phyloP scores from a whole-genome alignment of 2,329 filamentous ascomycete species.

The Alternaria arborescens region DNA sequence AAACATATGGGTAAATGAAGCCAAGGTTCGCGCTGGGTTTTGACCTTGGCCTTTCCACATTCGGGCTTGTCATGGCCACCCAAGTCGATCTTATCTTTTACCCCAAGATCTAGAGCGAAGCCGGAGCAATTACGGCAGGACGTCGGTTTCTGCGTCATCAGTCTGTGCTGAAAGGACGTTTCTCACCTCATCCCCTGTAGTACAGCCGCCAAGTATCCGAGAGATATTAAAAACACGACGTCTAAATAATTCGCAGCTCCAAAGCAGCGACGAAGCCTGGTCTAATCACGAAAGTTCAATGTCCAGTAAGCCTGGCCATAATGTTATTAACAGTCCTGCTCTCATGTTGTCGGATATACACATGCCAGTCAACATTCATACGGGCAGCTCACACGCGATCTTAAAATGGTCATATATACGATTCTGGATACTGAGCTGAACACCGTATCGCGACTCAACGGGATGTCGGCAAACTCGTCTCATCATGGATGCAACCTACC shows the following conservation, averaged over 20 bases:
- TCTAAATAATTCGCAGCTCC: not conserved
- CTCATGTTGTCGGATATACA: not conserved
- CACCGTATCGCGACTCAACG: no score
- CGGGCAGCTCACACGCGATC: not conserved
- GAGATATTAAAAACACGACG: not conserved
- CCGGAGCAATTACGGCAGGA: not conserved
- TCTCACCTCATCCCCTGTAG: not conserved
- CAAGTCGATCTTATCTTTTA: not conserved
- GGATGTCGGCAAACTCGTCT: no score
- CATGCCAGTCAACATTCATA: not conserved
- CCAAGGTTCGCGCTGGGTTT: not conserved
- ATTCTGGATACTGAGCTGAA: no score
- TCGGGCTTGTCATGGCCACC: not conserved
- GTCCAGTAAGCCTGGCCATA: not conserved
- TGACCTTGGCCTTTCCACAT: not conserved
- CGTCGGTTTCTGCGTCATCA: not conserved
- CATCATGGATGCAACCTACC: no score
- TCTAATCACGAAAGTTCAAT: not conserved
- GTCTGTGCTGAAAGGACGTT: not conserved
- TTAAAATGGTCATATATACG: no score
- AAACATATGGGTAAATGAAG: not conserved
- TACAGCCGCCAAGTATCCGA: conserved; percentile 1
- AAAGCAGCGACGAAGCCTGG: not conserved
- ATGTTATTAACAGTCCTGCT: not conserved
- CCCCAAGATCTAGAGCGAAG: not conserved